Conservation (phyloP, 73 alveolate species). For the Tetrahymena malaccensis region DNA sequence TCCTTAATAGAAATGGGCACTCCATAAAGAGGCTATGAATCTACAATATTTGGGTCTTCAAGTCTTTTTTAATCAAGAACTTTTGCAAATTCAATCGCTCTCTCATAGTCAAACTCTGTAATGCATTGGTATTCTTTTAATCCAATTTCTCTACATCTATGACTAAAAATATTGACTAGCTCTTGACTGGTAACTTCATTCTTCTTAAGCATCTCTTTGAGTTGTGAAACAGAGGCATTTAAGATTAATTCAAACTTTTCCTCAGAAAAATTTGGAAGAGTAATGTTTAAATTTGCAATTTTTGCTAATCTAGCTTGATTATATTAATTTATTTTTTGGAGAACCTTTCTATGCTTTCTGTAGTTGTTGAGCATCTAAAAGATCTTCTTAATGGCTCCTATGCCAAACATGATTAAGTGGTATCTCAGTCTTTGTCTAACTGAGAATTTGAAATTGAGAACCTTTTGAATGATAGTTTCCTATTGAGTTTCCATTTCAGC, state of each 20-base stretch:
- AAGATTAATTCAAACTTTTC: neutral
- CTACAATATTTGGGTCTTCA: neutral
- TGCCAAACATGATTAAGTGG: neutral
- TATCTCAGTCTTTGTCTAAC: neutral
- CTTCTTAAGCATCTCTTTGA: neutral
- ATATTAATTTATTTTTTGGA: neutral
- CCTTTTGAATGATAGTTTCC: neutral
- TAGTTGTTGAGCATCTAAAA: neutral
- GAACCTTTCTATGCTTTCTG: neutral
- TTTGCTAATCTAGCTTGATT: neutral
- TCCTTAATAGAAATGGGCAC: constrained; percentile 59
- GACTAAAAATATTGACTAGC: neutral
- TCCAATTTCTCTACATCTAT: neutral
- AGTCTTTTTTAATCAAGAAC: neutral
- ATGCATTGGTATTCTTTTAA: neutral
- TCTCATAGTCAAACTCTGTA: neutral
- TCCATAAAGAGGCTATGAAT: constrained; percentile 43
- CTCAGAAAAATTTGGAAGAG: neutral
- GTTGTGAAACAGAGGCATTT: neutral
- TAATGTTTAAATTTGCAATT: neutral
- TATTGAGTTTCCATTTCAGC: neutral
- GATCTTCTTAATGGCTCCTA: neutral
- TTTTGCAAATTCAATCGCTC: neutral
- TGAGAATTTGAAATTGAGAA: neutral
- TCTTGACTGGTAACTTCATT: neutral